These are phyloP conservation scores for Candida sakaeoensis DNA, from an alignment of 805 yeast species.

Conservation along the genomic window DNA sequence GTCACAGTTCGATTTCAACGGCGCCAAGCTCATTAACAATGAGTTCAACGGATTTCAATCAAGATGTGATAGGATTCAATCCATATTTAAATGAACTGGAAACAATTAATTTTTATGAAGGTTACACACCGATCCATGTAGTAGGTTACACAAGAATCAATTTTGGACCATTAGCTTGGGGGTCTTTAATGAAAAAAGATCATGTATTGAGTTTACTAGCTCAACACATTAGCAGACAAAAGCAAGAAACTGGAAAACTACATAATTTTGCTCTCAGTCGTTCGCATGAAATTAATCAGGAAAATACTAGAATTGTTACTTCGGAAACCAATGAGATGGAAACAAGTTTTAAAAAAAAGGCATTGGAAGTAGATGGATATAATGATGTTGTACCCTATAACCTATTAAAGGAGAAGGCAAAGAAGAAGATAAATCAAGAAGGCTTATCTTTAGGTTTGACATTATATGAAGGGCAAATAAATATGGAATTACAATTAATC, in stretches of 20 bases:
- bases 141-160: slow-evolving; percentile 28
- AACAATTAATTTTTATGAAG: slow-evolving; percentile 32
- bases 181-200: slow-evolving; percentile 34
- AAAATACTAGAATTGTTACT: slow-evolving; percentile 19
- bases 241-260: slow-evolving; percentile 18
- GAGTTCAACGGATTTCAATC: neutral
- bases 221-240: slow-evolving; percentile 23
- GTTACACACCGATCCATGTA: slow-evolving; percentile 28
- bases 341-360: slow-evolving; percentile 25
- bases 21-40: neutral
- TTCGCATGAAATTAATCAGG: slow-evolving; percentile 19
- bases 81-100: slow-evolving; percentile 25
- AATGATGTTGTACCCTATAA: slow-evolving; percentile 31
- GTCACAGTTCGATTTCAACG: neutral
- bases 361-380: slow-evolving; percentile 32
- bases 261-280: slow-evolving; percentile 17
- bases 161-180: slow-evolving; percentile 39
- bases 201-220: slow-evolving; percentile 29
- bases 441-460: slow-evolving; percentile 31
- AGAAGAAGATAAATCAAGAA: slow-evolving; percentile 14
- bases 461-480: slow-evolving; percentile 27
- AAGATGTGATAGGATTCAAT: slow-evolving; percentile 19
- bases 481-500: slow-evolving; percentile 26
- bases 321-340: slow-evolving; percentile 17
- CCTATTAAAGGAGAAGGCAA: slow-evolving; percentile 16